Evolutionary conservation across 2,329 filamentous ascomycete genomes (phyloP), one percentile per base, ranked within the genome.

Genomic region (Ascomycota sp.): DNA sequence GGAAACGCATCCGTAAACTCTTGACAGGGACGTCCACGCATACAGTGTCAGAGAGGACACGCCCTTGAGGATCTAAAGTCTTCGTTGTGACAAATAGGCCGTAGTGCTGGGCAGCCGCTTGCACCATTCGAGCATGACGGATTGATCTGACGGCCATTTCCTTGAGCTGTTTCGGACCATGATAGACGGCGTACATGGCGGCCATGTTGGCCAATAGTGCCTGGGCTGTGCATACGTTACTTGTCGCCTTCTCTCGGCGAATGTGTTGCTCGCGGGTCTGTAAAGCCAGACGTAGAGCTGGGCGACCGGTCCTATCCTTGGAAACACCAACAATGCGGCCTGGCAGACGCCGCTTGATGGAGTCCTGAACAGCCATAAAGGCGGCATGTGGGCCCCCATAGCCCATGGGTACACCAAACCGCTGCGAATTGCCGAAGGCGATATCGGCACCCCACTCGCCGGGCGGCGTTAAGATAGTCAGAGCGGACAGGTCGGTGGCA

Each of bases 191-290:
- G 47, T 93, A 95, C 58, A 94, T 76, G 32, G 85, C 82, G 41
- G 73, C 86, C 81, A 94, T 94, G 52, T 95, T 95, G 23, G 86
- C 86, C 30, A 94, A 62, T 19, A 95, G 59, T 7, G 86, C 86
- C 55, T 95, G 86, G 2, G 86, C 85, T 2, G 86, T 95, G 59
- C 86, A 95, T 35, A 94, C 85, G 47, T 95, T 95, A 60, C 83
- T 93, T 2, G 86, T 95, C 2, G 86, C 86, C 65, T 94, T 94
- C 51, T 95, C 86, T 45, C 86, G 70, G 39, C 86, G 70, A 48
- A 95, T 94, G 51, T 95, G 86, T 58, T 95, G 86, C 56, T 95
- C 86, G 42, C 86, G 67, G 8, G 86, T 94, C 56, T 95, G 86
- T 30, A 94, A 59, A 12, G 86, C 79, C 45, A 94, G 57, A 42